Percentiles rank a stretch among this genome's conserved stretches.
phyloP scores from a whole-genome alignment of 2,329 filamentous ascomycete genomes.

The Aspergillus tanneri region DNA sequence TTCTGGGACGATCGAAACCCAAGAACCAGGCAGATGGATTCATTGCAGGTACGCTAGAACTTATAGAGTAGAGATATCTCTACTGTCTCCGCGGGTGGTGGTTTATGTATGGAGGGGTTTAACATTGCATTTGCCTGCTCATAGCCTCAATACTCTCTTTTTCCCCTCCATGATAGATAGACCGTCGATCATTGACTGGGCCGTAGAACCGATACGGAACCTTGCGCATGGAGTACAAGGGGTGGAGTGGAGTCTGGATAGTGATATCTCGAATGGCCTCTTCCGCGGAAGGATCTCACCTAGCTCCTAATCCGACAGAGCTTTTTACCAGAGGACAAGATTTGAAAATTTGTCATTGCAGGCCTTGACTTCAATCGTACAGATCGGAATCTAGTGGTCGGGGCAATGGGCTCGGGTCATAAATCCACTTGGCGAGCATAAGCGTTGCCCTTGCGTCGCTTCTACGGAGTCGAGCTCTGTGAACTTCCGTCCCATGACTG shows the following conservation, averaged over 20 bases:
- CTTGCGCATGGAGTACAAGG: neutral
- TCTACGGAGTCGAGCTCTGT: too few relatives aligned
- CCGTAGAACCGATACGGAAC: neutral
- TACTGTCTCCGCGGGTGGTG: neutral
- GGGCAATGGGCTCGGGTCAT: too few relatives aligned
- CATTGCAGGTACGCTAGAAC: neutral
- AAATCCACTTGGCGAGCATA: too few relatives aligned
- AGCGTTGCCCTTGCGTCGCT: too few relatives aligned
- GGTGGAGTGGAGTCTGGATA: neutral
- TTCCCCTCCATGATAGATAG: neutral
- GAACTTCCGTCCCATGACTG: too few relatives aligned
- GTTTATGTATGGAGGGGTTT: neutral
- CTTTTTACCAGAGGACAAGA: neutral
- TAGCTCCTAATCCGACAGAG: neutral
- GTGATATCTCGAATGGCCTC: neutral
- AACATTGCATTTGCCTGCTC: neutral
- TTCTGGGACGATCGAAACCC: slow-evolving; percentile 11
- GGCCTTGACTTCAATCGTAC: too few relatives aligned
- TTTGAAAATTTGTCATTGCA: slow-evolving; percentile 2
- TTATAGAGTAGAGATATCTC: neutral
- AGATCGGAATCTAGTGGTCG: too few relatives aligned
- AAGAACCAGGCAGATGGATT: slow-evolving; percentile 11
- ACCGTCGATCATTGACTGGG: neutral
- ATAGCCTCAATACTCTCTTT: neutral
- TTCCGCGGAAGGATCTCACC: neutral